phyloP scores from a whole-genome alignment of 1,139 yeast genomes.

The Sugiyamaella japonica region DNA sequence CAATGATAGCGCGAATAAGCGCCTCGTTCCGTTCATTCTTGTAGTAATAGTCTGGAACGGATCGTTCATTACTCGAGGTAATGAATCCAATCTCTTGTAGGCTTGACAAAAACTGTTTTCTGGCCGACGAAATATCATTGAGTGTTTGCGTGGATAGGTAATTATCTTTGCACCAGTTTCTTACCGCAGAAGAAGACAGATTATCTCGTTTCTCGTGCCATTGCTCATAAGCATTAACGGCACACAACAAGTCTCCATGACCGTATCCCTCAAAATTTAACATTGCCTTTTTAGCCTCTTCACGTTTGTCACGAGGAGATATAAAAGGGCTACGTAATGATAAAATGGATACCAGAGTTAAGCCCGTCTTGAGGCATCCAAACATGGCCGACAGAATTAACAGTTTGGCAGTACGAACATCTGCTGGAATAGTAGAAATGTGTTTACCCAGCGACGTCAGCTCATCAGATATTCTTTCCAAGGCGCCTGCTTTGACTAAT shows the following conservation, averaged over 20 bases:
- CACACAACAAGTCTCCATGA: constrained; percentile 74
- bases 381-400: constrained; percentile 76
- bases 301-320: constrained; percentile 62
- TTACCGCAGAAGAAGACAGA: constrained; percentile 33
- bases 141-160: constrained; percentile 62
- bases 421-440: constrained; percentile 79
- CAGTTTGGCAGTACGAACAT: constrained; percentile 80
- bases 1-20: constrained; percentile 63
- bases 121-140: constrained; percentile 69
- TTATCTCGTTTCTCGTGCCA: constrained; percentile 42
- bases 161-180: constrained; percentile 60
- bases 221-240: constrained; percentile 54
- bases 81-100: constrained; percentile 77
- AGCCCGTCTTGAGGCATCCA: constrained; percentile 75
- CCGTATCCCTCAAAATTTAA: constrained; percentile 45
- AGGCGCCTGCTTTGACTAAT: constrained; percentile 71
- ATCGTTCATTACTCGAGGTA: constrained; percentile 40
- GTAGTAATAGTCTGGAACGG: constrained; percentile 39
- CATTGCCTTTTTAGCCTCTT: constrained; percentile 55
- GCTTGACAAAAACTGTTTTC: constrained; percentile 64
- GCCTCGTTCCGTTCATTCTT: constrained; percentile 52
- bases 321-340: constrained; percentile 75
- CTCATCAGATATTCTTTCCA: constrained; percentile 47
- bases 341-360: constrained; percentile 72
- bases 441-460: constrained; percentile 81